These are phyloP conservation scores for Picea sitchensis DNA, from an alignment of 75 land plant species.

Conservation along the genomic window DNA sequence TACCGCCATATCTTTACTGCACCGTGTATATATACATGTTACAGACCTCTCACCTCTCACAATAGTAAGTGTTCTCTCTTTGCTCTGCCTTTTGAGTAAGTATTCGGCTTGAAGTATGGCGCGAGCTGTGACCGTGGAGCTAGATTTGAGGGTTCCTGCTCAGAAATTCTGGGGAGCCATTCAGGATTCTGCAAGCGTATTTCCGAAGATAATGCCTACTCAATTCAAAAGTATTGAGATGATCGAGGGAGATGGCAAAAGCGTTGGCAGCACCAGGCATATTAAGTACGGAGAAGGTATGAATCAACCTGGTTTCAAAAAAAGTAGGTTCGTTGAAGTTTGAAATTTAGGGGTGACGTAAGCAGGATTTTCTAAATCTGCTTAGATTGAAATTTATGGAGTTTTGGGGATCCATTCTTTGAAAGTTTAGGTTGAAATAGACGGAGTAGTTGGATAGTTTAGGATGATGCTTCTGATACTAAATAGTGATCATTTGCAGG, in stretches of 20 bases:
- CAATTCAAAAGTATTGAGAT: constrained; percentile 46
- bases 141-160: constrained; percentile 47
- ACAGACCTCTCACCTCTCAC: no score
- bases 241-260: constrained; percentile 62
- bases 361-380: neutral
- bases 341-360: neutral
- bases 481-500: no score
- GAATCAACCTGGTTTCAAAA: neutral
- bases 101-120: constrained; percentile 5
- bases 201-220: constrained; percentile 63
- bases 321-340: neutral
- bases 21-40: no score
- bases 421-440: neutral
- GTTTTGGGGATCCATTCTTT: neutral
- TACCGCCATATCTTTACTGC: no score
- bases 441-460: no score
- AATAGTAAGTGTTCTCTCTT: no score
- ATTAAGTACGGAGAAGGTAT: constrained; percentile 51
- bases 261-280: constrained; percentile 52
- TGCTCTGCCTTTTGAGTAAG: no score
- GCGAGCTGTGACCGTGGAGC: constrained; percentile 16
- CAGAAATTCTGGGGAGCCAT: constrained; percentile 44
- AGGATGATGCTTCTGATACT: no score
- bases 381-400: neutral
- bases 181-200: constrained; percentile 32